Base-by-base conservation (phyloP, 768 basidiomycete genomes). In the Gloeopeniophorella convolvens region DNA sequence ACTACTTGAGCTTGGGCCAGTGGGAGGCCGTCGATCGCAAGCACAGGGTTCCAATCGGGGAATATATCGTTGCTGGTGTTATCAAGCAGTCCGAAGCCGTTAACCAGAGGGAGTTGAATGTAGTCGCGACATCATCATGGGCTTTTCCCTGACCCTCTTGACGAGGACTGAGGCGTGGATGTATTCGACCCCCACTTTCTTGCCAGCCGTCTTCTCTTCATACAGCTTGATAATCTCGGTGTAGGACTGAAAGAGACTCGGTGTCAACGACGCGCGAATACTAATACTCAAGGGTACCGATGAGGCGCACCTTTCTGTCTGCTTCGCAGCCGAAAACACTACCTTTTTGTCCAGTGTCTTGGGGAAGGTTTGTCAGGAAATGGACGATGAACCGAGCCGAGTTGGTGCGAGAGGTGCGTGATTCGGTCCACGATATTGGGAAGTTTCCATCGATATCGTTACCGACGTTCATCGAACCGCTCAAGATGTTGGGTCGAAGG, bases 41-140 rank as follows among this genome's bases (percentile, higher is more conserved):
- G 39, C 10, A 43, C 45, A 12, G 60, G 60, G 13, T 60, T 60
- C 56, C 56, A 61, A 12, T 51, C 40, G 12, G 60, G 59, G 32
- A 37, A 61, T 12, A 46, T 26, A 2, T 41, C 45, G 26, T 54
- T 54, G 42, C 43, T 45, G 15, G 54, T 31, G 28, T 42, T 13
- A 10, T 48, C 45, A 13, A 27, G n/a, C 13, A 13, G 12, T 15
- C 41, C 53, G n/a, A n/a, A 1, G 55, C 47, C 15, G 45, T 36
- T 8, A 47, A 46, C 47, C 53, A 57, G 21, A n/a, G 21, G 40
- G 48, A 41, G 18, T 56, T 35, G 13, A 31, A 5, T 6, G 50
- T 45, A 20, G 53, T 48, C 35, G 48, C 44, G 23, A 37, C 43
- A 5, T n/a, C n/a, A 58, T 2, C 20, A n/a, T 42, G 3, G 36